These are phyloP conservation scores for Calonectria hongkongensis DNA, from an alignment of 2,329 filamentous ascomycete species.

Conservation along the genomic window DNA sequence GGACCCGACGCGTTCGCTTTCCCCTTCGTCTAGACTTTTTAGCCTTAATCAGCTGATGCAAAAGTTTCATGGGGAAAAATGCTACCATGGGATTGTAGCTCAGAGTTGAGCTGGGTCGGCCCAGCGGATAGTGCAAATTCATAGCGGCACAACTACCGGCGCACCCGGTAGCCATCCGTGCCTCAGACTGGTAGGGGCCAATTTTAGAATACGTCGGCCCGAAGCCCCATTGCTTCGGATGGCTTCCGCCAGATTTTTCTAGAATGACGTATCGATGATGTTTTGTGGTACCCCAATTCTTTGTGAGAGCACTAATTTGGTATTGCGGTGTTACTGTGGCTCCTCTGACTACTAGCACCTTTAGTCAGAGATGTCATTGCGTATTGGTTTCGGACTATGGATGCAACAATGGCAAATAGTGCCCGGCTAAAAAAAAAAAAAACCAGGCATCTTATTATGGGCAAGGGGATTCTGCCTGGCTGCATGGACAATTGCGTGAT, in stretches of 20 bases:
- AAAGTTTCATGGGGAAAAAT: background rate
- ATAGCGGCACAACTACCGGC: background rate
- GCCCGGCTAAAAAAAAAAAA: too few species aligned
- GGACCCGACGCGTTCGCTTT: background rate
- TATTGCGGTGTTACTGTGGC: too few species aligned
- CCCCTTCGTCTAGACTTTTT: background rate
- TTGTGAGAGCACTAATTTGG: background rate
- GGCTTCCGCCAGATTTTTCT: background rate
- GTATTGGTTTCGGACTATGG: too few species aligned
- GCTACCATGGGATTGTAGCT: background rate
- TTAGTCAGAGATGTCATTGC: too few species aligned
- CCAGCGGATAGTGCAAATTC: background rate
- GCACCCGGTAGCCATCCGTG: background rate
- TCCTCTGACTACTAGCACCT: too few species aligned
- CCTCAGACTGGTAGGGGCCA: background rate
- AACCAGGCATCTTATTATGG: too few species aligned
- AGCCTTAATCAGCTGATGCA: background rate
- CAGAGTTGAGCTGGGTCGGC: background rate
- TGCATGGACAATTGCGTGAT: too few species aligned
- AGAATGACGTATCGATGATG: background rate
- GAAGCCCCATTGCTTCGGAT: slow-evolving; percentile 5
- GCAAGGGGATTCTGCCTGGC: too few species aligned
- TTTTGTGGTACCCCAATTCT: background rate
- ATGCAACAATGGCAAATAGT: too few species aligned
- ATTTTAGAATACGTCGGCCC: slow-evolving; percentile 3